Percentiles rank a stretch among this genome's conserved stretches.
Conservation (phyloP, 169 alveolate species). For the Eimeria sp. region DNA sequence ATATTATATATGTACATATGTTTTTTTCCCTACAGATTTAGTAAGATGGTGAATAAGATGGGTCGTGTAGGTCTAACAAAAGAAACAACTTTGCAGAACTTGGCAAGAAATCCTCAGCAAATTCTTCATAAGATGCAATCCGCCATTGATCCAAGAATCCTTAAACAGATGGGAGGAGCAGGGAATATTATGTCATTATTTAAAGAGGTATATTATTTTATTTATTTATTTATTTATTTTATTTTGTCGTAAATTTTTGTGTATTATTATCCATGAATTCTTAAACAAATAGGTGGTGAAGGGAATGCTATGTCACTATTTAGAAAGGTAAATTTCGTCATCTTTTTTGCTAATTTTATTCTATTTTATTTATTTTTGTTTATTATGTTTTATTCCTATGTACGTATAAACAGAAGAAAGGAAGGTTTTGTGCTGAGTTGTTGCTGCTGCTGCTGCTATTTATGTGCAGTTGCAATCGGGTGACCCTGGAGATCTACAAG, state of each 20-base stretch:
- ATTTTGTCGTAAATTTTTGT: too few species aligned
- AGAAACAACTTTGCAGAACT: conserved; percentile 90
- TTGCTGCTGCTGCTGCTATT: conserved; percentile 25
- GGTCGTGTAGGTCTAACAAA: conserved; percentile 97
- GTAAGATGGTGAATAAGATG: conserved; percentile 98
- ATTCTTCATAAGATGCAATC: conserved; percentile 96
- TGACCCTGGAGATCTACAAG: conserved; percentile 80
- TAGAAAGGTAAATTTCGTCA: too few species aligned
- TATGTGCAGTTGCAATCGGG: conserved; percentile 73
- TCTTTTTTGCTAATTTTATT: too few species aligned
- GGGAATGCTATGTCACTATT: too few species aligned
- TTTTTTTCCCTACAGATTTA: conserved; percentile 86
- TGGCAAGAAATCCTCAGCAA: conserved; percentile 97
- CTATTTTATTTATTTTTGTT: too few species aligned
- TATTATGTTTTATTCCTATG: too few species aligned
- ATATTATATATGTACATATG: not conserved
- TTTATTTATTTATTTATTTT: too few species aligned
- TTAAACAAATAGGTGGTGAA: too few species aligned
- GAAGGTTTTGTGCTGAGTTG: not conserved
- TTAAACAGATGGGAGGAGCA: conserved; percentile 98
- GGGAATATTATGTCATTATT: conserved; percentile 96
- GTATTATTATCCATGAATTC: too few species aligned
- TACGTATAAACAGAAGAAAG: not conserved
- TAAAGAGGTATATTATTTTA: conserved; percentile 89
- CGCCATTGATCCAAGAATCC: conserved; percentile 97